phyloP scores from a whole-genome alignment of 108 stramenopile genomes.

The Cyclotella baltica region DNA sequence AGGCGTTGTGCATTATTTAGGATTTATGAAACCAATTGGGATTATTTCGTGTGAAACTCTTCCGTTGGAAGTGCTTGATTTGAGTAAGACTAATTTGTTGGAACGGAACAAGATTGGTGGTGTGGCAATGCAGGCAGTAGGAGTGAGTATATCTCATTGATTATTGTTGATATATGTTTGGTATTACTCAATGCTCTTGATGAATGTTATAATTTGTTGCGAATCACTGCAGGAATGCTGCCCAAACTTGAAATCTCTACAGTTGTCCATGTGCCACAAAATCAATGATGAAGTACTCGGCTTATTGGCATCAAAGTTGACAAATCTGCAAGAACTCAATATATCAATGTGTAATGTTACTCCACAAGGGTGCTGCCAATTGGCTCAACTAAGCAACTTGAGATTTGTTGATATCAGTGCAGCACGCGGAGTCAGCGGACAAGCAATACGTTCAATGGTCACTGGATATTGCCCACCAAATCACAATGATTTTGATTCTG shows the following conservation, averaged over 20 bases:
- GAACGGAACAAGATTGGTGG: slow-evolving; percentile 4
- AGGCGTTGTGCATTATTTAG: slow-evolving; percentile 13
- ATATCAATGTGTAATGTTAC: slow-evolving; percentile 40
- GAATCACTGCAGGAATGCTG: slow-evolving; percentile 2
- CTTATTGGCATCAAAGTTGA: slow-evolving; percentile 3
- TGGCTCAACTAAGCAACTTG: slow-evolving; percentile 20
- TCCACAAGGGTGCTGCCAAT: slow-evolving; percentile 18
- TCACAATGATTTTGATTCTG: not conserved
- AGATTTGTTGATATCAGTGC: slow-evolving; percentile 37
- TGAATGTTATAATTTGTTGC: not conserved
- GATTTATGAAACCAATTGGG: not conserved
- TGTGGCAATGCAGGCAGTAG: slow-evolving; percentile 7
- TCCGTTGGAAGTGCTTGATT: slow-evolving; percentile 24
- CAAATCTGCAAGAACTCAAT: slow-evolving; percentile 14
- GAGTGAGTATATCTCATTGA: not conserved
- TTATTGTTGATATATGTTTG: not conserved
- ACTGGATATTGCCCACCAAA: not conserved
- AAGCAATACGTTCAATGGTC: slow-evolving; percentile 27
- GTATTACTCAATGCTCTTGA: not conserved
- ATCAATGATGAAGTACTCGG: slow-evolving; percentile 34
- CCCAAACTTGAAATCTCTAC: slow-evolving; percentile 17
- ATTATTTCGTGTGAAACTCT: not conserved
- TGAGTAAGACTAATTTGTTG: slow-evolving; percentile 6
- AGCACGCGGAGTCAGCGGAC: slow-evolving; percentile 3
- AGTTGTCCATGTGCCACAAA: slow-evolving; percentile 17